Base-by-base conservation (phyloP, 768 basidiomycete species). In the Tylopilus plumbeoviolaceoides region DNA sequence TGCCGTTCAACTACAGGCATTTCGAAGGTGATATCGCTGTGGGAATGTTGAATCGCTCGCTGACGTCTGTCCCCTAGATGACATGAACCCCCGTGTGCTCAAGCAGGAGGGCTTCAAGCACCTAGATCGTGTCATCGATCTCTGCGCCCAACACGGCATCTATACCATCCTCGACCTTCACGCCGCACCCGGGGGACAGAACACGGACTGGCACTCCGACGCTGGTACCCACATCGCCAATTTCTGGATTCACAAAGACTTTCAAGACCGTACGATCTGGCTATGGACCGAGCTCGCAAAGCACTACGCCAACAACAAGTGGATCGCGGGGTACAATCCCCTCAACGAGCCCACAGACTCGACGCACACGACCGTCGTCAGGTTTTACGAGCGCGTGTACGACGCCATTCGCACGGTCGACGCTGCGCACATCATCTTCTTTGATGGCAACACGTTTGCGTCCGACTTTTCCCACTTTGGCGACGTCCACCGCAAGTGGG, bases 251-350 rank as follows among this genome's bases (percentile, higher is more conserved):
- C 86, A 91, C 76, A 89, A 83, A 58, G 89, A 91, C 66, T 87
- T 89, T 76, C 89, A 91, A 65, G 87, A 92, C 68, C 82, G 89
- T 2, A 69, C 78, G 10, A 67, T 90, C 48, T 84, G 84, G 82
- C 78, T 93, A 38, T 92, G 91, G 90, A 77, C 76, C 35, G 73
- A 88, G 61, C 75, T 91, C 31, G 87, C 90, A 1, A 75, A 73
- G 61, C 87, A 88, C 66, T 91, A 91, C 75, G 83, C 77, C 57
- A 77, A 73, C 52, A 88, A 92, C 68, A 76, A 80, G 55, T 91
- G 89, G 89, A 83, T 92, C 53, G 90, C 89, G 2, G 88, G 90
- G 17, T 93, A 89, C 72, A 92, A 92, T 69, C 87, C 84, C 4
- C 73, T 93, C 44, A 94, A 92, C 77, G 90, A 93, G 70, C 84